A percentile compares a stretch with the other conserved stretches of the same genome.
These are phyloP conservation scores for Solanum pimpinellifolium DNA, from an alignment of 257 asterid genomes.

Conservation along the genomic window DNA sequence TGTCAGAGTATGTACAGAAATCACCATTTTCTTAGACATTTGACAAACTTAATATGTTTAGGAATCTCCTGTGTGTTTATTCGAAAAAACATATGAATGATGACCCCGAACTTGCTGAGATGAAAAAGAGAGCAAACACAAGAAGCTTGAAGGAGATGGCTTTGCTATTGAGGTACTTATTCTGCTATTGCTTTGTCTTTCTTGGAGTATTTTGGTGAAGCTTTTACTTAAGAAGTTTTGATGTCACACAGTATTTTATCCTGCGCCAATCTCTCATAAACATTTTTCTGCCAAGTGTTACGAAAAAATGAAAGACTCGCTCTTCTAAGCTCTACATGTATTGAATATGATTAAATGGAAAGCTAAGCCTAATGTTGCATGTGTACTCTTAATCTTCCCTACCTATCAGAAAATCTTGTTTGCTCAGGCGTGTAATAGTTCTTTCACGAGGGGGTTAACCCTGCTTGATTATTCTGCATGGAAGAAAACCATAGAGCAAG, in stretches of 20 bases:
- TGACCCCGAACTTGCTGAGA: slow-evolving; percentile 69
- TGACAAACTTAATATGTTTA: slow-evolving; percentile 14
- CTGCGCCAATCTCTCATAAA: neutral
- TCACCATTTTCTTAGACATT: neutral
- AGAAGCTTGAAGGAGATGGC: slow-evolving; percentile 96
- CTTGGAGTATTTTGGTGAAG: neutral
- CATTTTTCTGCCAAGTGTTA: neutral
- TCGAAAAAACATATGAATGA: slow-evolving; percentile 93
- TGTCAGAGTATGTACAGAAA: neutral
- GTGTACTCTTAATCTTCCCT: neutral
- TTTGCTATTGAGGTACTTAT: slow-evolving; percentile 58
- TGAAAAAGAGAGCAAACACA: slow-evolving; percentile 82
- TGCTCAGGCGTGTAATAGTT: neutral
- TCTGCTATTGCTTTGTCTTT: neutral
- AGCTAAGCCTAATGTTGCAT: neutral
- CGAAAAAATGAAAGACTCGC: neutral
- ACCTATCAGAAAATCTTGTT: neutral
- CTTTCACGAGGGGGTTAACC: neutral
- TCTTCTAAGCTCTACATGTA: neutral
- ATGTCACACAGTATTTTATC: neutral
- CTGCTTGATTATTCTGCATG: neutral
- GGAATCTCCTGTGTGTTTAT: slow-evolving; percentile 92
- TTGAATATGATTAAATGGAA: neutral
- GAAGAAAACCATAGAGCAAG: neutral
- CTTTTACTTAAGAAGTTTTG: neutral